A percentile compares a stretch with the other conserved stretches of the same genome.
phyloP scores from a whole-genome alignment of 257 asterid genomes.

The Solanum ossicruentum region DNA sequence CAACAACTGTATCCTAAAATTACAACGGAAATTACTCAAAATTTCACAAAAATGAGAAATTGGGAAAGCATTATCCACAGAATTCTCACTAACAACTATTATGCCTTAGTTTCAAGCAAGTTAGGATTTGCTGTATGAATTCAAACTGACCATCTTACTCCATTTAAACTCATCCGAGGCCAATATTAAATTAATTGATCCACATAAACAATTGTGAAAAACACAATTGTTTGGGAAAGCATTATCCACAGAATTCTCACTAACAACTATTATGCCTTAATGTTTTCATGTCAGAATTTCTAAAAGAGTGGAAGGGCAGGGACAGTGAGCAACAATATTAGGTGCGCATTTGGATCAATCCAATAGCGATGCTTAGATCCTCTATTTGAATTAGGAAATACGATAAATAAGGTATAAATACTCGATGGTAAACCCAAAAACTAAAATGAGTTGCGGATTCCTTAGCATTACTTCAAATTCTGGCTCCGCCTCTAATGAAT shows the following conservation, averaged over 20 bases:
- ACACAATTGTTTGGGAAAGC: background rate
- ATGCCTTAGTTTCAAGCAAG: background rate
- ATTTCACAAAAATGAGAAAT: background rate
- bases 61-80: background rate
- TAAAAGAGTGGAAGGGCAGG: background rate
- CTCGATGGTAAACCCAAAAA: background rate
- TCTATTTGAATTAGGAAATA: background rate
- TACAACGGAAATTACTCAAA: background rate
- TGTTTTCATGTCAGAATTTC: background rate
- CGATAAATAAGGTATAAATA: background rate
- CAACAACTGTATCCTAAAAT: background rate
- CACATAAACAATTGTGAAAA: background rate
- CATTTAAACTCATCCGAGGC: background rate
- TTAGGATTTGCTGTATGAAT: background rate
- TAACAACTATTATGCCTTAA: background rate
- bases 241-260: background rate
- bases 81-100: background rate
- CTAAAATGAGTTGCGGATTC: background rate
- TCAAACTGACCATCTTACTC: background rate
- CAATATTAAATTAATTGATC: background rate
- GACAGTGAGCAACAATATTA: background rate
- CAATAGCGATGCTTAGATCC: background rate
- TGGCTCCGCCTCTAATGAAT: background rate
- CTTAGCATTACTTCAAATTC: background rate
- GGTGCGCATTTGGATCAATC: background rate